Evolutionary conservation across 257 asterid genomes (phyloP).

Genomic region (Plantago ovata): DNA sequence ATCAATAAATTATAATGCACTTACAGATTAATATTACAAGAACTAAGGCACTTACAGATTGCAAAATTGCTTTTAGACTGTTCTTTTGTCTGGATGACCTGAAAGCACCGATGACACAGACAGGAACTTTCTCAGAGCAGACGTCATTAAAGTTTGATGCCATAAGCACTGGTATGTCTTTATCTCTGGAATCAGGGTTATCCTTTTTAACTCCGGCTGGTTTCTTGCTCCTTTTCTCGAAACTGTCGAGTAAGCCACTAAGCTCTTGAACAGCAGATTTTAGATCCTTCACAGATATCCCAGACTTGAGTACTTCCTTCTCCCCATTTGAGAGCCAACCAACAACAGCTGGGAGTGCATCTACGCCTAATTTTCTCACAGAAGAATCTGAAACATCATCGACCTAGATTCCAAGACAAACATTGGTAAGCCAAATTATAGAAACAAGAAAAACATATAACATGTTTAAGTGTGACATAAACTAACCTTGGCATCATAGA

Average conservation of each 20-base stretch:
- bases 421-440: conserved; percentile 14
- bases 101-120: conserved; percentile 82
- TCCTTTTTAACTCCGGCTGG: conserved; percentile 43
- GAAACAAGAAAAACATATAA: not conserved
- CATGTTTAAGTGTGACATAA: not conserved
- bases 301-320: conserved; percentile 54
- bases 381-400: conserved; percentile 56
- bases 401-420: conserved; percentile 38
- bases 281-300: conserved; percentile 69
- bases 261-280: conserved; percentile 74
- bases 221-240: conserved; percentile 68
- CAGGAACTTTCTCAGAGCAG: conserved; percentile 66
- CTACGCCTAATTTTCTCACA: conserved; percentile 52
- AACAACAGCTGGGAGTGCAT: conserved; percentile 79
- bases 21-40: not conserved
- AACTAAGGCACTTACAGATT: conserved; percentile 44
- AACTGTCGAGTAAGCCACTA: conserved; percentile 61
- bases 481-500: conserved; percentile 80
- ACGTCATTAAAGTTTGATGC: conserved; percentile 56
- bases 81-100: conserved; percentile 58
- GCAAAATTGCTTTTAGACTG: conserved; percentile 56
- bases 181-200: conserved; percentile 36
- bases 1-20: not conserved
- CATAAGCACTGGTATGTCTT: conserved; percentile 50
- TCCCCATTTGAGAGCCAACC: conserved; percentile 91